phyloP scores from a whole-genome alignment of 179 eudicot genomes.

The Gypsophila paniculata region DNA sequence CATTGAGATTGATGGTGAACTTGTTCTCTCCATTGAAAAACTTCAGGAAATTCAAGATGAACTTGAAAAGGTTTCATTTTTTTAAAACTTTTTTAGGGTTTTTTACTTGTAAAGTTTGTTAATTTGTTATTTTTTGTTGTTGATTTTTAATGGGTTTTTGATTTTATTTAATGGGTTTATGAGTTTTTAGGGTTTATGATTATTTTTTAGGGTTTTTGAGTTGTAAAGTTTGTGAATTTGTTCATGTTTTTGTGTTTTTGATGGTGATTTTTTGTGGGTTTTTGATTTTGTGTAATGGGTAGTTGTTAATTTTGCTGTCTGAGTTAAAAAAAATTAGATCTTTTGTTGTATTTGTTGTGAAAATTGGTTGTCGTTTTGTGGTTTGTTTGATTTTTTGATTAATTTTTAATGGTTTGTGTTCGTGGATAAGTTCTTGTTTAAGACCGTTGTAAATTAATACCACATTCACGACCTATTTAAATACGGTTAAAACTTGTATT shows the following conservation, averaged over 20 bases:
- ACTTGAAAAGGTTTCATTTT: constrained; percentile 58
- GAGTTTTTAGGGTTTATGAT: not conserved
- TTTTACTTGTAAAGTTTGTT: not conserved
- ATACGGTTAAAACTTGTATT: no score
- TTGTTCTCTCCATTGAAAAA: constrained; percentile 68
- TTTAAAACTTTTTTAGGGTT: not conserved
- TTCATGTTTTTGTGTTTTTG: not conserved
- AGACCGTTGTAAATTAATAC: no score
- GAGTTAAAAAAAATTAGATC: not conserved
- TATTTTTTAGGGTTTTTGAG: constrained; percentile 7
- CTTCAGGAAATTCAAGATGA: constrained; percentile 87
- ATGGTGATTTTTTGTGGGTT: not conserved
- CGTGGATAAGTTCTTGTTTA: not conserved
- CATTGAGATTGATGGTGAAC: constrained; percentile 57
- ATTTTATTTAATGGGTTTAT: not conserved
- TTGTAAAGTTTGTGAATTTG: not conserved
- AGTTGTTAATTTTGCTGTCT: not conserved
- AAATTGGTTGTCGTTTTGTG: not conserved
- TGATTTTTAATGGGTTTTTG: constrained; percentile 5
- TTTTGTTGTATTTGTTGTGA: not conserved
- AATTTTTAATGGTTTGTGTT: not conserved
- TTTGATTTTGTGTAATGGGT: constrained; percentile 13
- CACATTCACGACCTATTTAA: no score
- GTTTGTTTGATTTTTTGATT: not conserved
- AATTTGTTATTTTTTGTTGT: not conserved